phyloP scores from a whole-genome alignment of 2,329 filamentous ascomycete species.

The Lasiodiplodia theobromae region DNA sequence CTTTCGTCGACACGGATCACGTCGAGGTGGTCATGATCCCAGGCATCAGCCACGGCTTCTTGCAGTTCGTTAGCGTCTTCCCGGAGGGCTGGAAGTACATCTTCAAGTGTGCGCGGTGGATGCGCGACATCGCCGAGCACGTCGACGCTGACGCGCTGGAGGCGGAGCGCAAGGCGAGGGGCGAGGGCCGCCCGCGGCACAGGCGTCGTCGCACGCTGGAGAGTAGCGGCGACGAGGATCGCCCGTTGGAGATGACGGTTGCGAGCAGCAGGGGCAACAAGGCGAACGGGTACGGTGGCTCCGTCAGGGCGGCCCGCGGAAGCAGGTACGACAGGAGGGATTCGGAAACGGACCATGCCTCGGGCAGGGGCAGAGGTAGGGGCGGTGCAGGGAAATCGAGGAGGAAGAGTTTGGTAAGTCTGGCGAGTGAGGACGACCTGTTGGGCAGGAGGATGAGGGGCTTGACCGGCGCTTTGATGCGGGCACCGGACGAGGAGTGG shows the following conservation, averaged over 20 bases:
- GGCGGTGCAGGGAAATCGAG: constrained; percentile 36
- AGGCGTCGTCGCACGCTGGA: constrained; percentile 57
- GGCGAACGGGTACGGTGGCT: constrained; percentile 9
- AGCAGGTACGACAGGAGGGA: constrained; percentile 6
- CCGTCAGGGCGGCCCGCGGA: constrained; percentile 11
- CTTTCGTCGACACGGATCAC: constrained; percentile 75
- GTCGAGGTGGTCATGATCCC: constrained; percentile 86
- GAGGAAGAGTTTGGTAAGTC: constrained; percentile 52
- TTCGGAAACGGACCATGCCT: constrained; percentile 12
- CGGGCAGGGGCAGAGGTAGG: constrained; percentile 3
- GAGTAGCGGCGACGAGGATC: constrained; percentile 79
- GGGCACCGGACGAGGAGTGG: constrained; percentile 32
- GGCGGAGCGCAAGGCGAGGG: constrained; percentile 15
- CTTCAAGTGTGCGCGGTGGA: constrained; percentile 79
- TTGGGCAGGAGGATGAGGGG: constrained; percentile 57
- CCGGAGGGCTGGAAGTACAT: constrained; percentile 91
- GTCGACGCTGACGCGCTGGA: constrained; percentile 45
- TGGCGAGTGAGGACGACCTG: constrained; percentile 58
- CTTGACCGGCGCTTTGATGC: constrained; percentile 51
- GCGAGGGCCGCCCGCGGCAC: constrained; percentile 49
- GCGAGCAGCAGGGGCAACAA: constrained; percentile 33
- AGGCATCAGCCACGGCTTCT: constrained; percentile 89
- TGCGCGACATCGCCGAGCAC: constrained; percentile 74
- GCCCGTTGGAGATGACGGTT: constrained; percentile 78
- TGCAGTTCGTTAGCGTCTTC: constrained; percentile 88